Conservation (phyloP, 257 asterid genomes). For the Schizonepeta tenuifolia region DNA sequence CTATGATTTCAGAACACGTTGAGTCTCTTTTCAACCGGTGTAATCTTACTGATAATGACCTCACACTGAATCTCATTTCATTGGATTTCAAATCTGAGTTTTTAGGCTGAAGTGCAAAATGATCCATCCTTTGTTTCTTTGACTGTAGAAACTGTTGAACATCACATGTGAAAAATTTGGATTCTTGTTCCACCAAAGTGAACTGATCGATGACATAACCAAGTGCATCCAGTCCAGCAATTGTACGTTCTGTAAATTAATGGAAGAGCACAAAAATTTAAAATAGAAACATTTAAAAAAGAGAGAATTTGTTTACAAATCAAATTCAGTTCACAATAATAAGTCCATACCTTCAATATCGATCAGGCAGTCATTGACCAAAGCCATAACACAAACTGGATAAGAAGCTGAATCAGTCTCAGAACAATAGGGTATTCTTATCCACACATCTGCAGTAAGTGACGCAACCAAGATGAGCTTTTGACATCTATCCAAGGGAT, state of each 20-base stretch:
- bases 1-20: conserved; percentile 59
- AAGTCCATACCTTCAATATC: conserved; percentile 62
- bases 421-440: conserved; percentile 64
- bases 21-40: conserved; percentile 51
- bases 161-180: conserved; percentile 58
- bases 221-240: conserved; percentile 67
- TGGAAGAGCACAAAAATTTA: conserved; percentile 27
- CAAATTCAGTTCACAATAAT: conserved; percentile 17
- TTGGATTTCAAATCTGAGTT: conserved; percentile 42
- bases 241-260: conserved; percentile 53
- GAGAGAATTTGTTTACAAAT: conserved; percentile 16
- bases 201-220: conserved; percentile 64
- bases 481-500: conserved; percentile 42
- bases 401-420: conserved; percentile 42
- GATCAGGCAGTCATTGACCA: conserved; percentile 59
- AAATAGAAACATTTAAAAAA: neutral
- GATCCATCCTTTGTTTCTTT: conserved; percentile 51
- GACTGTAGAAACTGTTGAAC: conserved; percentile 53
- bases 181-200: conserved; percentile 58
- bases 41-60: conserved; percentile 63
- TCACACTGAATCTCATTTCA: conserved; percentile 61
- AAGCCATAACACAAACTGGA: conserved; percentile 72
- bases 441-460: conserved; percentile 80
- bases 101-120: conserved; percentile 41
- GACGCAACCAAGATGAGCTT: conserved; percentile 55